Evolutionary conservation across 768 basidiomycete genomes (phyloP), one percentile per base, ranked within the genome.

Genomic region (Lentinus tigrinus): DNA sequence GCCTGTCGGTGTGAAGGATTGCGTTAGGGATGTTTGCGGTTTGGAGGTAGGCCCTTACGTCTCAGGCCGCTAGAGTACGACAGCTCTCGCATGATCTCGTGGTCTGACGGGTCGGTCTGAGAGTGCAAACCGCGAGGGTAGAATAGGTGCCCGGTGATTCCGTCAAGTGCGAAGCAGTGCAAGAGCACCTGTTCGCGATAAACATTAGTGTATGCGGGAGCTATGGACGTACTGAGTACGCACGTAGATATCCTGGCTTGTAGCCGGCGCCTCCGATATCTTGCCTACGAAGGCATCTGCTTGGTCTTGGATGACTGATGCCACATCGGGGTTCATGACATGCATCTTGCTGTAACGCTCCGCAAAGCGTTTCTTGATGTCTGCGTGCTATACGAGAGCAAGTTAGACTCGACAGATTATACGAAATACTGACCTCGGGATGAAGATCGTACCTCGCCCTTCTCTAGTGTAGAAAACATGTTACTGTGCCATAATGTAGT

Each of bases 101-200:
- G 48, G 34, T 64, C 65, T 13, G 38, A 5, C 4, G 54, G 19
- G 14, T 64, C 55, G 17, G 48, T 56, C 10, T 62, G 34, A 2
- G 63, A 59, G 38, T 62, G 54, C 13, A 54, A 38, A 2, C 61
- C 65, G 4, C 49, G 38, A 2, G 65, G 65, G n/a, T 64, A 34
- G 49, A 64, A 66, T 16, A 66, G 54, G 47, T 66, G 65, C 5
- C 58, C 36, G 2, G 65, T 60, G 28, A 62, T 60, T 31, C 60
- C 53, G 56, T 66, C 65, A 1, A 66, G 47, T 7, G 63, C 60
- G 31, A 62, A 66, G 39, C 65, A 66, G 23, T 66, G 65, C 4
- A 64, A 44, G 1, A 40, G 46, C 3, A 54, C 34, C 65, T 66
- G 38, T 8, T 1, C 5, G 13, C 16, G 14, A n/a, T n/a, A n/a